A percentile compares a stretch with the other conserved stretches of the same genome.
These are phyloP conservation scores for Cladosporium phlei DNA, from an alignment of 2,329 filamentous ascomycete genomes.

Conservation along the genomic window DNA sequence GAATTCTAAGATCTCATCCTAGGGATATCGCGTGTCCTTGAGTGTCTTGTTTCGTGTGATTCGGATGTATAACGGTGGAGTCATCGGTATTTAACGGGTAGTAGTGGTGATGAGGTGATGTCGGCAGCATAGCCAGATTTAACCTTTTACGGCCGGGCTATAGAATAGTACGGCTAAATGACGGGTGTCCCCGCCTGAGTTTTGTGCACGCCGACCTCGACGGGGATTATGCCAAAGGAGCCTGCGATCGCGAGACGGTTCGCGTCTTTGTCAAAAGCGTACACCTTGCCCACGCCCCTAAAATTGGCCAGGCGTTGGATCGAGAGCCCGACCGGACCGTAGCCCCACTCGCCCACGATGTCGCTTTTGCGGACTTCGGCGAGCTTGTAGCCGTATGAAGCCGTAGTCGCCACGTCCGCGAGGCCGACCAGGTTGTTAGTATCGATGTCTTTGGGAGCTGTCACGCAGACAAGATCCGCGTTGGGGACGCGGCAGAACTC, in stretches of 20 bases:
- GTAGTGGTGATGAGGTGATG: too few species aligned
- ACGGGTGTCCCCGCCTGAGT: too few species aligned
- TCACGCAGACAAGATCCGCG: slow-evolving; percentile 68
- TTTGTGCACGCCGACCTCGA: too few species aligned
- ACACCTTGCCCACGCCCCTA: slow-evolving; percentile 63
- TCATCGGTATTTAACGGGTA: too few species aligned
- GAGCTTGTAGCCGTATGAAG: slow-evolving; percentile 65
- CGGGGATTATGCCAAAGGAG: slow-evolving; percentile 28
- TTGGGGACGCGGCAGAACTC: slow-evolving; percentile 35
- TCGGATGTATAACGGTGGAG: too few species aligned
- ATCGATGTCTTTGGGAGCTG: slow-evolving; percentile 67
- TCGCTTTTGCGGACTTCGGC: slow-evolving; percentile 69
- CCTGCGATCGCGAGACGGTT: slow-evolving; percentile 28
- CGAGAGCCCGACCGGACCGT: slow-evolving; percentile 75
- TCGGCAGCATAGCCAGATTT: too few species aligned
- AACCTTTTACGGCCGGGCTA: too few species aligned
- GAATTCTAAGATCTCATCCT: too few species aligned
- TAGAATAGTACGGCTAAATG: too few species aligned
- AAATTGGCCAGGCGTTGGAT: slow-evolving; percentile 58
- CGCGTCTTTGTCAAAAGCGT: slow-evolving; percentile 32
- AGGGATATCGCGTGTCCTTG: too few species aligned
- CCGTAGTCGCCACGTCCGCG: slow-evolving; percentile 41
- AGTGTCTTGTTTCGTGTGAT: too few species aligned
- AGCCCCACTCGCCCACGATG: slow-evolving; percentile 73
- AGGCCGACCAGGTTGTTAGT: slow-evolving; percentile 77